phyloP scores from a whole-genome alignment of 2,329 filamentous ascomycete genomes.

The Fusarium pseudograminearum region DNA sequence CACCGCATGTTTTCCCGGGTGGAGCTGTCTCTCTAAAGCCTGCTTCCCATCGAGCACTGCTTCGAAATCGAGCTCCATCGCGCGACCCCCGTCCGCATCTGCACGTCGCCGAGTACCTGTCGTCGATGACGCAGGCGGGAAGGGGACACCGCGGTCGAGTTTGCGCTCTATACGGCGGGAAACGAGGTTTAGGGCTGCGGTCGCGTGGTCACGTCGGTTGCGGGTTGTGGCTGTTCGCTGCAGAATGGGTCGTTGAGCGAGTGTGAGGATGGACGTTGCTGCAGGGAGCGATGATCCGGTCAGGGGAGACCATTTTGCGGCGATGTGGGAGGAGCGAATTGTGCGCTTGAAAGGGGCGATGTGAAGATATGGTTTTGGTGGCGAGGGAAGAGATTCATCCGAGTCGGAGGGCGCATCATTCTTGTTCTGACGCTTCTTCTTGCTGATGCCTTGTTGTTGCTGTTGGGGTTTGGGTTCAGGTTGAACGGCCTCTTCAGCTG shows the following conservation, averaged over 20 bases:
- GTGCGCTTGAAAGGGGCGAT: conserved; percentile 63
- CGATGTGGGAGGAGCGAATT: conserved; percentile 73
- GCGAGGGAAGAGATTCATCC: conserved; percentile 43
- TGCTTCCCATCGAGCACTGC: conserved; percentile 70
- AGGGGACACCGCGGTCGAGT: conserved; percentile 71
- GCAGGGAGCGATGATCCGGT: conserved; percentile 65
- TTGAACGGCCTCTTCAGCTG: conserved; percentile 1
- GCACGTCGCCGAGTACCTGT: conserved; percentile 30
- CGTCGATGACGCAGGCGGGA: conserved; percentile 65
- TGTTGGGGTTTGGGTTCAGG: not conserved
- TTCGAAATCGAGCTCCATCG: conserved; percentile 74
- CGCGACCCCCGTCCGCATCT: conserved; percentile 58
- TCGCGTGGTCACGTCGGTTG: conserved; percentile 64
- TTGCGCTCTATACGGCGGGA: conserved; percentile 68
- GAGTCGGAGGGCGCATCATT: conserved; percentile 38
- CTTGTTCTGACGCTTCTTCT: conserved; percentile 37
- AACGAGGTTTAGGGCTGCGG: conserved; percentile 67
- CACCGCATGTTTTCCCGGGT: conserved; percentile 71
- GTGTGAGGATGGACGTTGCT: conserved; percentile 67
- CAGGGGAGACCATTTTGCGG: conserved; percentile 75
- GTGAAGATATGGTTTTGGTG: conserved; percentile 60
- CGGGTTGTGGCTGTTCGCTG: conserved; percentile 64
- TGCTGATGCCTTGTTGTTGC: conserved; percentile 4
- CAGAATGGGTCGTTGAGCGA: conserved; percentile 72
- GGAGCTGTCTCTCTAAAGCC: conserved; percentile 68